phyloP scores from a whole-genome alignment of 106 monocot genomes.

The Platanthera guangdongensis region DNA sequence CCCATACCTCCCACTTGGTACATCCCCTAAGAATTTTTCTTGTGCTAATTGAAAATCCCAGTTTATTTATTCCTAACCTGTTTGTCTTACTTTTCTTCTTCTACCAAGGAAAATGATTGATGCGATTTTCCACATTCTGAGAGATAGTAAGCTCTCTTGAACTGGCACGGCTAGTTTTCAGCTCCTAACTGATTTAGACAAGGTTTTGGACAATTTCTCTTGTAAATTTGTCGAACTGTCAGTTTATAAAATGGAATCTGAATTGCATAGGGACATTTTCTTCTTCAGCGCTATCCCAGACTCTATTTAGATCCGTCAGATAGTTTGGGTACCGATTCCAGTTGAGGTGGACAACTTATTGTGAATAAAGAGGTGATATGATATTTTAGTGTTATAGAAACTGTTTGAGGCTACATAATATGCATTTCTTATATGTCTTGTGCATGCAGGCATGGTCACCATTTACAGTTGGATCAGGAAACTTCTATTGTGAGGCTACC shows the following conservation, averaged over 20 bases:
- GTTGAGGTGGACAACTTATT: constrained; percentile 20
- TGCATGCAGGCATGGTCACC: constrained; percentile 75
- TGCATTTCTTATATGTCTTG: constrained; percentile 2
- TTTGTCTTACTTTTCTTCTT: not conserved
- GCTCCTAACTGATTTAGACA: constrained; percentile 56
- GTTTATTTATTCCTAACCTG: not conserved
- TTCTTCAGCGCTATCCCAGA: constrained; percentile 65
- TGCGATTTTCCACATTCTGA: constrained; percentile 60
- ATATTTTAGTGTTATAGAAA: not conserved
- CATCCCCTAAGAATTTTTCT: not conserved
- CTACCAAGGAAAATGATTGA: constrained; percentile 55
- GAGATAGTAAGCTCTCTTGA: constrained; percentile 51
- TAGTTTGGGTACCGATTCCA: not conserved
- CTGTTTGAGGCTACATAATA: not conserved
- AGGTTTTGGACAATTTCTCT: constrained; percentile 26
- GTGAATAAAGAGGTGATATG: constrained; percentile 62
- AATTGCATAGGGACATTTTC: not conserved
- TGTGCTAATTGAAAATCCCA: not conserved
- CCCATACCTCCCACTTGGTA: constrained; percentile 56
- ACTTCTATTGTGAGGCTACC: constrained; percentile 11
- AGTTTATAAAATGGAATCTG: not conserved
- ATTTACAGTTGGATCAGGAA: constrained; percentile 30
- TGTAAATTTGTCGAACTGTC: not conserved
- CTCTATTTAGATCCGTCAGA: constrained; percentile 27
- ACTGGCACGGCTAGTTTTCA: constrained; percentile 52